These are phyloP conservation scores for Dryadomyces quercus-mongolicae DNA, from an alignment of 2,329 filamentous ascomycete species.

Conservation along the genomic window DNA sequence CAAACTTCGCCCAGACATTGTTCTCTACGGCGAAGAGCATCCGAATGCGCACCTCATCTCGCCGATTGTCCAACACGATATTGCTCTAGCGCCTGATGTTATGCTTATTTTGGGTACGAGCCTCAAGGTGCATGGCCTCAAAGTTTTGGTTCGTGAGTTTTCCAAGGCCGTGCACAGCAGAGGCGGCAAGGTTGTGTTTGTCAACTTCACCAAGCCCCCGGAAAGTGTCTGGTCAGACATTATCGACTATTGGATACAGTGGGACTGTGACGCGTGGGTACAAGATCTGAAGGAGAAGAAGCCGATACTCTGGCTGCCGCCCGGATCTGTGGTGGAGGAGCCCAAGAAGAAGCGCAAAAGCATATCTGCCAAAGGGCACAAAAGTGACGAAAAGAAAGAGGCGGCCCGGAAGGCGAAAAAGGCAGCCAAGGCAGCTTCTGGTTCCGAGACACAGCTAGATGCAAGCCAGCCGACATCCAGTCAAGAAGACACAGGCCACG, in stretches of 20 bases:
- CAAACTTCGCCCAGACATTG: constrained; percentile 58
- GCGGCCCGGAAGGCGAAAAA: neutral
- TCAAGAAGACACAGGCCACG: constrained; percentile 30
- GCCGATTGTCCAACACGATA: constrained; percentile 55
- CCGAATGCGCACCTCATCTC: constrained; percentile 56
- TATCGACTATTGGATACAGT: constrained; percentile 63
- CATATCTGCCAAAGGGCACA: constrained; percentile 10
- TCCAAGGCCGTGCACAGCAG: constrained; percentile 57
- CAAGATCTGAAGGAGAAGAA: constrained; percentile 46
- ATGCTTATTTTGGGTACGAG: constrained; percentile 61
- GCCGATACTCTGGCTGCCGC: constrained; percentile 46
- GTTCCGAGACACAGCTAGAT: neutral
- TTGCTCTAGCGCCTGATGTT: constrained; percentile 51
- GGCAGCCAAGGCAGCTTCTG: neutral
- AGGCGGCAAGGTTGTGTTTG: constrained; percentile 58
- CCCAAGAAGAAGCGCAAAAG: constrained; percentile 24
- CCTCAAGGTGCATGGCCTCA: constrained; percentile 57
- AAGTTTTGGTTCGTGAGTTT: constrained; percentile 59
- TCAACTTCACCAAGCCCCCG: constrained; percentile 60
- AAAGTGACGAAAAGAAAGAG: neutral
- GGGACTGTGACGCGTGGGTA: constrained; percentile 67
- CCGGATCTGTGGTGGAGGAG: constrained; percentile 25
- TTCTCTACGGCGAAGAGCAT: constrained; percentile 64
- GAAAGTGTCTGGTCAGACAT: constrained; percentile 62
- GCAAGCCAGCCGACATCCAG: neutral